Base-by-base conservation (phyloP, 2,329 filamentous ascomycete genomes). In the Hypoxylon sp. region DNA sequence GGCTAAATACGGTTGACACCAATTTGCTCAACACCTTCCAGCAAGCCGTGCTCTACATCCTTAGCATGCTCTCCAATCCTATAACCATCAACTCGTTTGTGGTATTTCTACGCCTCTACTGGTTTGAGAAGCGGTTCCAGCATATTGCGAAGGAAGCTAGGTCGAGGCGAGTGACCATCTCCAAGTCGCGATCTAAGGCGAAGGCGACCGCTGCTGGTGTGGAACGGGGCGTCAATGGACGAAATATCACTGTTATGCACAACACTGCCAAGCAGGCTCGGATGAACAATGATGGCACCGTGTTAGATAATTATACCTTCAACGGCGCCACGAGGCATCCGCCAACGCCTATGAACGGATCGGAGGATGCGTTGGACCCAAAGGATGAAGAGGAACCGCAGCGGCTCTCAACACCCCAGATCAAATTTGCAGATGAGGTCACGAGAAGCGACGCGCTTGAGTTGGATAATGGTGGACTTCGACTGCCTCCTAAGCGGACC, bases 91-190 rank as follows among this genome's bases (percentile, higher is more conserved):
- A 96, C 70, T 86, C 90, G 1, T 89, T 86, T 40, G 92, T 99
- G 40, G 95, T 99, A 6, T 94, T 97, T 67, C 82, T 98, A 11
- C 89, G 95, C 21, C 80, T 99, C 1, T 97, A 97, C 76, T 99
- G 94, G 94, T 99, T 99, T 72, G 93, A 99, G 75, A 97, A 96
- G 75, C 86, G 93, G 6, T 98, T 99, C 72, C 90, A 96, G 71
- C 83, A 90, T 67, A 84, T 97, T 63, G 92, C 90, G 11, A 82
- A 82, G 27, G 90, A 96, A 67, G 87, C 90, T 1, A 85, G 86
- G 51, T 80, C 78, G 38, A 79, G 88, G 49, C 85, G 93, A 50
- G 81, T 83, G 50, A 89, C 83, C 29, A 74, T 88, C n/a, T 78
- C 81, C 75, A 78, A 87, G 79, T 77, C 90, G 70, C 75, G 85